Evolutionary conservation across 192 early-diverging fungal species (phyloP), one percentile per base, ranked within the genome.

Genomic region (Linnemannia exigua): DNA sequence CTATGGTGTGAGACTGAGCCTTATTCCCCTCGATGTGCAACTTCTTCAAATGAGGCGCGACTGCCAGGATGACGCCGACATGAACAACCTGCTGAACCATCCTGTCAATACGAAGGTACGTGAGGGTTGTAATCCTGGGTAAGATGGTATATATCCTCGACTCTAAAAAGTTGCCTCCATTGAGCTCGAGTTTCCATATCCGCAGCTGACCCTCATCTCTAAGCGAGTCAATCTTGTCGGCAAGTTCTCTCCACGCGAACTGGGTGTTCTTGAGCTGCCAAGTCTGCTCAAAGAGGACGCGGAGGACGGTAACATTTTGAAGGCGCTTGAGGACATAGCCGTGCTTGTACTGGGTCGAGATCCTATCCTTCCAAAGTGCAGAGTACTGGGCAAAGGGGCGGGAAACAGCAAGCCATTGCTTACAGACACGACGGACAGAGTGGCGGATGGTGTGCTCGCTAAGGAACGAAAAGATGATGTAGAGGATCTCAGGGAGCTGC

Each of bases 341-440:
- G 38, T 75, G 74, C 22, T 48, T 75, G 54, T 75, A 75, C 8
- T 44, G 37, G 31, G 7, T 25, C 15, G 17, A 8, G 22, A 2
- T 58, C 38, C 74, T 75, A 22, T 75, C 74, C 74, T 63, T 75
- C 74, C 74, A 75, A 20, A 63, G 74, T 63, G 37, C 38, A 3
- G 38, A 54, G 16, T 28, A 35, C 35, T 54, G 74, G 36, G 58
- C 58, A 51, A 75, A 28, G 38, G 74, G 74, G 1, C 74, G 74
- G 14, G 54, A 51, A 9, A 75, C 38, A 22, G 54, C 33, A 11
- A 38, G 36, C 74, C 74, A 75, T 66, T 75, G 74, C 37, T 63
- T 75, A 28, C 74, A 75, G 35, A 75, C 74, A 6, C 63, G 38
- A 5, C 74, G 74, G 51, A 66, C 12, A 38, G 72, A 38, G 74